Evolutionary conservation across 352 stramenopile genomes (phyloP).

Genomic region (Phytophthora macrochlamydospora): DNA sequence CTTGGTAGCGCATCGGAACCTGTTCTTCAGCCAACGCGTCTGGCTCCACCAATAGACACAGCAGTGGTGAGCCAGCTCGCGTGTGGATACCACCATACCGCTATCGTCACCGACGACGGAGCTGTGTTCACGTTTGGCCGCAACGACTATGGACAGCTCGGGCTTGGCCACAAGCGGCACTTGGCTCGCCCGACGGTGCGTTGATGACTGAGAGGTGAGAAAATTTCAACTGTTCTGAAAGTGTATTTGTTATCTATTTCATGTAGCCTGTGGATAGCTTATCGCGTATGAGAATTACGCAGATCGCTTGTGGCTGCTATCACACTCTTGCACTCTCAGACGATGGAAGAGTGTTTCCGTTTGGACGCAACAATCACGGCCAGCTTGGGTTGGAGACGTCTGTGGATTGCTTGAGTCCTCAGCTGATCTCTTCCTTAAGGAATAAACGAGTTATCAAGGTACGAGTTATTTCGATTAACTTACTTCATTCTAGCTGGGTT

Average conservation of each 20-base stretch:
- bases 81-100: constrained; percentile 93
- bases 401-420: constrained; percentile 73
- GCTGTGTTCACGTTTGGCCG: constrained; percentile 88
- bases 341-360: constrained; percentile 91
- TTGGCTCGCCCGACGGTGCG: constrained; percentile 57
- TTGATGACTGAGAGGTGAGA: not conserved
- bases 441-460: constrained; percentile 72
- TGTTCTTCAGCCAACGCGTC: constrained; percentile 50
- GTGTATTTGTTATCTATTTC: constrained; percentile 4
- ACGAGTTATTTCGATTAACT: not conserved
- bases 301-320: constrained; percentile 86
- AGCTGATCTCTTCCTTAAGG: constrained; percentile 71
- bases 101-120: constrained; percentile 70
- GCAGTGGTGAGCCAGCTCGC: constrained; percentile 75
- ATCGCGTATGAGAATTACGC: constrained; percentile 57
- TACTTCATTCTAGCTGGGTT: too few species aligned
- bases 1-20: constrained; percentile 57
- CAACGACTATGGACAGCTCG: constrained; percentile 95
- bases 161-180: constrained; percentile 86
- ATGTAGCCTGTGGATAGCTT: constrained; percentile 60
- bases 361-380: constrained; percentile 94
- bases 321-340: constrained; percentile 85
- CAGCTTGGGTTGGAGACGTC: constrained; percentile 86
- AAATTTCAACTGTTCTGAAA: not conserved
- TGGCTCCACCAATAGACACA: constrained; percentile 62